phyloP scores from a whole-genome alignment of 192 early-diverging fungal genomes.

The Gonapodya sp. region DNA sequence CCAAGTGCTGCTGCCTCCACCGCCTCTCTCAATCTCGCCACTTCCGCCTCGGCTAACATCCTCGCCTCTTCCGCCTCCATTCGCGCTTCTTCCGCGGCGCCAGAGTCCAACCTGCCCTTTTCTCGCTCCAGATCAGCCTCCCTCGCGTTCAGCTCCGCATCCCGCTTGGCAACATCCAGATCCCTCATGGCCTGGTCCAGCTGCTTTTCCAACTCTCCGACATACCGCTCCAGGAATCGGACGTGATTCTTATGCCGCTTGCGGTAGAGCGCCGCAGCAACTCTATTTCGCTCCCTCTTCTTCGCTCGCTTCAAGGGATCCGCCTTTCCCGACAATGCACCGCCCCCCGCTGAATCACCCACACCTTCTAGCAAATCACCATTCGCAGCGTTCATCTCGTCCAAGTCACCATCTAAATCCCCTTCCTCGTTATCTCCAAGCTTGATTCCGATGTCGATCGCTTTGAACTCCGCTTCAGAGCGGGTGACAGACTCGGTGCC shows the following conservation, averaged over 20 bases:
- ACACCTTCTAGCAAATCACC: neutral
- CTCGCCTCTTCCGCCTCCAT: neutral
- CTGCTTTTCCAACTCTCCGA: neutral
- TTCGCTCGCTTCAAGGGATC: neutral
- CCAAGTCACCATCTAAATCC: neutral
- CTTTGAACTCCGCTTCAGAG: too few species aligned
- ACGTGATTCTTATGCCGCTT: neutral
- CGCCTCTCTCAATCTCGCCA: neutral
- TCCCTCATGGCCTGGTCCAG: neutral
- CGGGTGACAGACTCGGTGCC: neutral
- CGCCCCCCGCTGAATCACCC: neutral
- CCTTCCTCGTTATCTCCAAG: neutral
- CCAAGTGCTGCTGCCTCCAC: neutral
- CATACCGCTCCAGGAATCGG: neutral
- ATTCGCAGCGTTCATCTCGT: neutral
- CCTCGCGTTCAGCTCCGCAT: neutral
- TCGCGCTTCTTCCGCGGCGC: neutral
- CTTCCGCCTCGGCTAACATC: neutral
- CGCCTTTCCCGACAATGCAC: neutral
- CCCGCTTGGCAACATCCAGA: neutral
- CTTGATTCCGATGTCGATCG: too few species aligned
- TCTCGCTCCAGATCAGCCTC: neutral
- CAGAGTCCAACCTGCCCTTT: neutral
- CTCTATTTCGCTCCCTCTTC: neutral
- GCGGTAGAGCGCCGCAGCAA: neutral